Base-by-base conservation (phyloP, 2,329 filamentous ascomycete species). In the Drechmeria coniospora region DNA sequence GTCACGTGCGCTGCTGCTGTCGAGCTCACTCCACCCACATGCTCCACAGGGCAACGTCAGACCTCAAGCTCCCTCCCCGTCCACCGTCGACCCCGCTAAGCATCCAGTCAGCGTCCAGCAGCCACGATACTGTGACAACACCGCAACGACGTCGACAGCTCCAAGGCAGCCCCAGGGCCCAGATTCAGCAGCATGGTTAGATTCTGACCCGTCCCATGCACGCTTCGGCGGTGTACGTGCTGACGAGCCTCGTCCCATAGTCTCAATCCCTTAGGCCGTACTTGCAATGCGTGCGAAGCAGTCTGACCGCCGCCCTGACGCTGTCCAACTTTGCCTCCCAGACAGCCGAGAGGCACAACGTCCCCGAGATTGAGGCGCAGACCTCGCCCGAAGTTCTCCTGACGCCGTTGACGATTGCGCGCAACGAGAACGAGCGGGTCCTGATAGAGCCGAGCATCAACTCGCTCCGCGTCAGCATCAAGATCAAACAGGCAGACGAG, bases 401-500 rank as follows among this genome's bases (percentile, higher is more conserved):
- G 35, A 92, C 90, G 47, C 86, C 87, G 12, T 63, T 98, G 38
- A 84, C 79, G 16, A 74, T 98, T 42, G 79, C 87, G 37, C 76
- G 90, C 38, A 98, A 98, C 57, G 86, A 95, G 58, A 92, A 94
- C 53, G 90, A 98, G 68, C 77, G 80, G 44, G 87, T 98, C 41
- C 65, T 93, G 35, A 92, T 95, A 50, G 87, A 95, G 61, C 86
- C 90, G 29, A 90, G 81, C 54, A 79, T 95, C 61, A 98, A 98
- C 68, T 92, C 81, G 42, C 80, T 98, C 42, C 79, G 90, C 43
- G 80, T 98, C 48, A 93, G 83, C 68, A 92, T 98, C 62, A 83
- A 87, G 65, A 94, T 98, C 57, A 98, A 98, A 63, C 90, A 98
- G 65, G 90, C 90, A 36, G 90, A 98, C 55, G 90, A 98, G 62